Base-by-base conservation (phyloP, 2,329 filamentous ascomycete genomes). In the Exutisphaerella laricina region DNA sequence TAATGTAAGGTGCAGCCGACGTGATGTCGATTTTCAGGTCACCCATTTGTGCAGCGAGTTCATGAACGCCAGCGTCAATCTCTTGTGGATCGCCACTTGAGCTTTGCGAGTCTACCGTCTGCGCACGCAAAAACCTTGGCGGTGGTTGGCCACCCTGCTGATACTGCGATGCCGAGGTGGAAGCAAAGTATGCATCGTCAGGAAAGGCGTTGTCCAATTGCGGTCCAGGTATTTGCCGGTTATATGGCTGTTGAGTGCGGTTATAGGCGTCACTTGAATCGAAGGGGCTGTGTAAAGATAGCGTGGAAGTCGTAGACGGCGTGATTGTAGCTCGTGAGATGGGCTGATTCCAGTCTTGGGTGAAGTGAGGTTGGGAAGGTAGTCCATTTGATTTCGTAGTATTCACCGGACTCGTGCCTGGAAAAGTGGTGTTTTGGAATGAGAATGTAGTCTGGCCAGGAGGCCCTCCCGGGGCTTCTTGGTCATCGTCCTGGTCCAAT, bases 1-100 rank as follows among this genome's bases (percentile, higher is more conserved):
- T 82, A 22, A 97, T 78, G 66, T 96, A 97, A 2, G 88, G 88
- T 20, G 90, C 88, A 62, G 88, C 84, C 48, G 88, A 90, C 29
- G 80, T 82, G 59, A 90, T 85, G 48, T 94, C 84, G 56, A 97
- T 88, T 58, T 86, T 89, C 10, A 97, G 72, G 30, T 87, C 84
- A 5, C 90, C 90, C 28, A 97, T 72, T 8, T 92, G 79, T 58
- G 94, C 51, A 8, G 56, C 56, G 1, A 63, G 49, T 32, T 61
- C 55, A 18, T 51, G 50, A 13, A 63, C 54, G 9, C 51, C 51
- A 13, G 54, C 56, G 34, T 62, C 58, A 28, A 63, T 56, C 23
- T 63, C 60, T 22, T 59, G 53, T 26, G 59, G 51, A 46, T 62
- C 59, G 22, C 57, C 56, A 40, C 54, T 51, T 9, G 59, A 58